Evolutionary conservation across 2,329 filamentous ascomycete species (phyloP), one percentile per base, ranked within the genome.

Genomic region (Xylaria sp.): DNA sequence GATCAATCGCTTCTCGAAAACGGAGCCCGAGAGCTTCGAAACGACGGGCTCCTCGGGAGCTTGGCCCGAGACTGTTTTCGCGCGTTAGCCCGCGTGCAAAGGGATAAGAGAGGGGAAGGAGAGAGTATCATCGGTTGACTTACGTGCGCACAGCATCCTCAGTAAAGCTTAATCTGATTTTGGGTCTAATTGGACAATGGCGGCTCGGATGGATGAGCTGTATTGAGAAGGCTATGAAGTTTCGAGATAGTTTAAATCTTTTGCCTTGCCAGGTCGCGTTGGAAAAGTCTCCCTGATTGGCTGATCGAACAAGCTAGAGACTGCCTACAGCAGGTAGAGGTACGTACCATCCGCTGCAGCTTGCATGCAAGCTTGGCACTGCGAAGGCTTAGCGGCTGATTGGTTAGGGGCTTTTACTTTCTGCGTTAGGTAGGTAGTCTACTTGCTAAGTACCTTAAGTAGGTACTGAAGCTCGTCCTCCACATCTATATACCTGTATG

Each of bases 1-100:
- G 77, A 99, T 95, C 72, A 99, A 86, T 60, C 95, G 92, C 84
- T 93, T 97, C 83, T 99, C 96, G 81, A 97, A 99, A 60, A 98
- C 89, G 79, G 92, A 91, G 94, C 93, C 94, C 78, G 93, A 97
- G 84, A 98, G 97, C 82, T 92, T 92, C 78, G 96, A 99, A 78
- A 94, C 93, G 74, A 98, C 95, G 65, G 96, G 94, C 83, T 94
- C 91, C 84, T 97, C 92, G 73, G 96, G 95, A 84, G 93, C 91
- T 88, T 98, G 95, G 83, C 96, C 96, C 71, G 96, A 99, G 82
- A 99, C 95, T 97, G 51, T 57, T 66, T 48, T 55, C 5, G 47
- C 63, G 69, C 75, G 60, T 44, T n/a, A 76, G 69, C 74, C 69
- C 53, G n/a, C n/a, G 18, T 21, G 40, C 5, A 44, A 44, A 40